Conservation (phyloP, 1,284 basidiomycete genomes). For the Coniferiporia sulphurascens region DNA sequence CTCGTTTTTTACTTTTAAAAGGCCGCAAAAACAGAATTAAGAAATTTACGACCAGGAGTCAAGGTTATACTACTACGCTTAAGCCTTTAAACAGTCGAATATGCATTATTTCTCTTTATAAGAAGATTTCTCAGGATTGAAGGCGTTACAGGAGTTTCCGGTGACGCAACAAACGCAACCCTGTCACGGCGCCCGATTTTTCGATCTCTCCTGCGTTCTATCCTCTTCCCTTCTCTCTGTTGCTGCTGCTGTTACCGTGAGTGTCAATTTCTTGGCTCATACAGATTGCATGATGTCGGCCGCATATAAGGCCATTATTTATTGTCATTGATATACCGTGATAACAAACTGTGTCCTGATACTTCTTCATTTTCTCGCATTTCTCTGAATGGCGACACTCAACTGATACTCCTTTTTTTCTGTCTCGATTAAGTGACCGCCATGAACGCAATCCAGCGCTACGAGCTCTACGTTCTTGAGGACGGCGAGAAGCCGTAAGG, state of each 20-base stretch:
- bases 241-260: background rate
- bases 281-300: slow-evolving; percentile 41
- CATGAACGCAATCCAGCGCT: slow-evolving; percentile 93
- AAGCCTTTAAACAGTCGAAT: background rate
- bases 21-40: background rate
- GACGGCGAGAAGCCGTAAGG: slow-evolving; percentile 90
- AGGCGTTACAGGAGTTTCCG: no score
- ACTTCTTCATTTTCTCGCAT: background rate
- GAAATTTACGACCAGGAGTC: background rate
- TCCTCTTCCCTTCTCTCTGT: background rate
- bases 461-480: slow-evolving; percentile 87
- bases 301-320: slow-evolving; percentile 46
- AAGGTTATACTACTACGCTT: background rate
- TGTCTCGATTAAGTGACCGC: background rate
- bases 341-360: slow-evolving; percentile 45
- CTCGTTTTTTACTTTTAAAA: background rate
- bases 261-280: slow-evolving; percentile 17
- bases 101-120: no score
- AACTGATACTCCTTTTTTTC: background rate
- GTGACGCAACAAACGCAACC: no score
- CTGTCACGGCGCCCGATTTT: background rate
- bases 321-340: slow-evolving; percentile 64
- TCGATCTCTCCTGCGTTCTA: background rate
- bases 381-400: background rate
- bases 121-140: no score